Base-by-base conservation (phyloP, 139 green algal species). In the Chlamydomonas sp. region DNA sequence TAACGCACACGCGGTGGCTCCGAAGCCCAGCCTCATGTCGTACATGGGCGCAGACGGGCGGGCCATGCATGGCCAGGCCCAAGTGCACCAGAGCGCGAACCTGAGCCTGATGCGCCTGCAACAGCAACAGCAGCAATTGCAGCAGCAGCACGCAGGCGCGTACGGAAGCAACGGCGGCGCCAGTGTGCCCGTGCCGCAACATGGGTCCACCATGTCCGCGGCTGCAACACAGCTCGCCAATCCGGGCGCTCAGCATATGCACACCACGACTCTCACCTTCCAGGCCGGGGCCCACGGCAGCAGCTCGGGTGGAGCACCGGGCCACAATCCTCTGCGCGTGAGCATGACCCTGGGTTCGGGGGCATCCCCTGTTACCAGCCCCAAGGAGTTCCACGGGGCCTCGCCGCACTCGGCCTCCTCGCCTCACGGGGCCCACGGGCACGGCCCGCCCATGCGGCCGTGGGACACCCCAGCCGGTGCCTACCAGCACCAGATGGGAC, bases 51-150 rank as follows among this genome's bases (percentile, higher is more conserved):
- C 31, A 49, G 83, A 87, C 63, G 72, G 72, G 5, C 83, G 83
- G 2, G 62, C 80, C 82, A 18, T 58, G 71, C 20, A 57, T n/a
- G 20, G 17, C 17, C 82, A 86, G 6, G 73, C 31, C 31, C 31
- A 49, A 49, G 31, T 49, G 31, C 31, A 49, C 31, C 31, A 49
- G 31, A 71, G 75, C 84, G 75, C 84, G 57, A 88, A 88, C 84
- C 58, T 88, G 6, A 88, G 84, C 84, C 84, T 88, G n/a, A 68
- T 88, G 74, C 84, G 84, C 61, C 63, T 88, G 9, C 84, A 88
- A 64, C 84, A 88, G 84, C 84, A 88, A 17, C 83, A 88, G 14
- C 74, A 82, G 60, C 82, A 80, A n/a, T 72, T 59, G 61, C 72
- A 68, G 58, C 31, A 5, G 2, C 17, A 7, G n/a, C 77, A 80